Percentiles rank a stretch among this genome's conserved stretches.
Conservation (phyloP, 176 grass and related monocot genomes). For the Aegilops tauschii region DNA sequence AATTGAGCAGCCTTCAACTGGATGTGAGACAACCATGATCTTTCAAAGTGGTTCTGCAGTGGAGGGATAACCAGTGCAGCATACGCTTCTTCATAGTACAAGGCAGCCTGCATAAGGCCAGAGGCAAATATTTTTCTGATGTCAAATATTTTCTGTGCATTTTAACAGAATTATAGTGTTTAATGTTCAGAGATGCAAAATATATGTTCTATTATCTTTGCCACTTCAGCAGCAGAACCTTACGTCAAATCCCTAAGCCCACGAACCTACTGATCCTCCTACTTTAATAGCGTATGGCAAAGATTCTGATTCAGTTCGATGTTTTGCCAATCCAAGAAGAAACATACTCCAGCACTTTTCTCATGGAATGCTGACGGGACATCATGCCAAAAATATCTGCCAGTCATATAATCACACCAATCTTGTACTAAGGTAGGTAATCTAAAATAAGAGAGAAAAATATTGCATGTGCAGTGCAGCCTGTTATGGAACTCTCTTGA, state of each 20-base stretch:
- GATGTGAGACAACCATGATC: slow-evolving; percentile 70
- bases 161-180: background rate
- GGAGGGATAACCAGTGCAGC: slow-evolving; percentile 41
- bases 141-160: background rate
- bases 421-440: background rate
- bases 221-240: background rate
- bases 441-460: background rate
- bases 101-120: slow-evolving; percentile 56
- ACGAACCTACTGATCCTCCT: background rate
- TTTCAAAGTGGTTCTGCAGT: slow-evolving; percentile 63
- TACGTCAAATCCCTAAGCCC: background rate
- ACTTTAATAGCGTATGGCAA: background rate
- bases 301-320: background rate
- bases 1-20: slow-evolving; percentile 65
- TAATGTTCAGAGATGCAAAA: background rate
- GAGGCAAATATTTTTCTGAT: background rate
- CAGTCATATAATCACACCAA: background rate
- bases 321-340: background rate
- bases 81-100: slow-evolving; percentile 76
- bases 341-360: background rate
- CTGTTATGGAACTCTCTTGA: background rate
- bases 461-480: background rate
- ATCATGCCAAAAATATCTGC: background rate
- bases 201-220: background rate
- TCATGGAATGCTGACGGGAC: background rate